phyloP scores from a whole-genome alignment of 306 rosid genomes.

The barrel medic (Medicago truncatula) region MtrunA17r5.0-ANR NC_053048.1:36938501-36939000 shows the following conservation, averaged over 20 bases:
- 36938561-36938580: too few species aligned
- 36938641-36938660: conserved; percentile 20
- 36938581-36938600: too few species aligned
- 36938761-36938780: conserved; percentile 76
- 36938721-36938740: conserved; percentile 74
- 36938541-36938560: too few species aligned
- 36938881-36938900: conserved; percentile 84
- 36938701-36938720: conserved; percentile 91
- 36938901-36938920: conserved; percentile 87
- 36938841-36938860: conserved; percentile 93
- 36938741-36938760: conserved; percentile 80
- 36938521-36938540: too few species aligned
- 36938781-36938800: conserved; percentile 76
- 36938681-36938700: conserved; percentile 82
- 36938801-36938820: conserved; percentile 67
- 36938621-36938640: conserved; percentile 29
- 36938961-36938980: conserved; percentile 86
- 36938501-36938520: too few species aligned
- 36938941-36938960: conserved; percentile 82
- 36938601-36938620: conserved; percentile 28
- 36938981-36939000: conserved; percentile 97
- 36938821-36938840: conserved; percentile 87
- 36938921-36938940: conserved; percentile 94
- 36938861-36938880: conserved; percentile 99
- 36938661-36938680: conserved; percentile 50